Evolutionary conservation across 495 filamentous ascomycete species (phyloP).

Genomic region (Podospora fimiseda): DNA sequence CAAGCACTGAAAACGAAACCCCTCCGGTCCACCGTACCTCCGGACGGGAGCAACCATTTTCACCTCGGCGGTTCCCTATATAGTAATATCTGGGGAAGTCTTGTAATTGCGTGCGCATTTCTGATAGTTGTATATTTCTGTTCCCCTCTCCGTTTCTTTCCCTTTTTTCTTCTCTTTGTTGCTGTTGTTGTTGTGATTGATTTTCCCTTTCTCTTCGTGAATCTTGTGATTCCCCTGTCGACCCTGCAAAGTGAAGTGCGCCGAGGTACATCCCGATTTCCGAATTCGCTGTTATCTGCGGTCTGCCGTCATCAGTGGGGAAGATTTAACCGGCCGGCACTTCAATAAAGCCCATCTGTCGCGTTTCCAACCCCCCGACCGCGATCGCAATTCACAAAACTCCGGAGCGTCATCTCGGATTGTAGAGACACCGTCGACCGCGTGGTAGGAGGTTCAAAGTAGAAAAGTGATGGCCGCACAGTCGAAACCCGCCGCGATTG

Average conservation of each 20-base stretch:
- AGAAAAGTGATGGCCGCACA: conserved; percentile 61
- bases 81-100: not conserved
- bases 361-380: not conserved
- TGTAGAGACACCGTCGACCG: not conserved
- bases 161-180: not conserved
- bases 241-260: not conserved
- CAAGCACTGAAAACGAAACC: not conserved
- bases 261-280: not conserved
- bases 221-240: not conserved
- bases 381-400: not conserved
- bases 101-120: not conserved
- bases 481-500: conserved; percentile 71
- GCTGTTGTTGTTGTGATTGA: not conserved
- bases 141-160: not conserved
- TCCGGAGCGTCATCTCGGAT: not conserved
- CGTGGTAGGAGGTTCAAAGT: conserved; percentile 4
- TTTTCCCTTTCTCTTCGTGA: too few species aligned
- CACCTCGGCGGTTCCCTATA: conserved; percentile 1
- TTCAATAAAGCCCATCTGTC: not conserved
- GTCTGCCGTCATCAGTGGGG: conserved; percentile 15
- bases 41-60: not conserved
- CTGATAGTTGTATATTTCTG: not conserved
- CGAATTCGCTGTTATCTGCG: not conserved
- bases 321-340: conserved; percentile 7
- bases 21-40: conserved; percentile 1